Conservation (phyloP, 306 rosid genomes). For the Acmispon strigosus region DNA sequence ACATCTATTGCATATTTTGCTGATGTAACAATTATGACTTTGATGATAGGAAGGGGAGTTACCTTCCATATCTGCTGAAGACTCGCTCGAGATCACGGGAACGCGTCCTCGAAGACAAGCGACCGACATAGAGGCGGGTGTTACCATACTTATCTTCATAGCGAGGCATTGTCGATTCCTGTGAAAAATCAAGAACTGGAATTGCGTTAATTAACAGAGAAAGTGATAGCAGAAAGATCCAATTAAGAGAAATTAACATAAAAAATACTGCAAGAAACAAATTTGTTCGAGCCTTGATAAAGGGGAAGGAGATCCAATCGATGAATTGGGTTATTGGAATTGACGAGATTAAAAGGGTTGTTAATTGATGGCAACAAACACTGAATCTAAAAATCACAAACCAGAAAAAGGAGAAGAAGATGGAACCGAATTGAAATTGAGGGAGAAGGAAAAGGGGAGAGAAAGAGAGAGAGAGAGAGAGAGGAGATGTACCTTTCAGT, state of each 20-base stretch:
- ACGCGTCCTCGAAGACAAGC: slow-evolving; percentile 56
- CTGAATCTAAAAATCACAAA: neutral
- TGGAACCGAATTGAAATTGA: neutral
- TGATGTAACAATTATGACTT: neutral
- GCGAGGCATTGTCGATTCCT: slow-evolving; percentile 60
- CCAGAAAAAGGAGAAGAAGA: neutral
- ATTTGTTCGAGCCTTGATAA: neutral
- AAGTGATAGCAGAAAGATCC: neutral
- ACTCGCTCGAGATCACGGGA: slow-evolving; percentile 66
- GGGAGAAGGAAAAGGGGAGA: neutral
- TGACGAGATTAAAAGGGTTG: neutral
- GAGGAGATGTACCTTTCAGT: neutral
- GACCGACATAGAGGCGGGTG: slow-evolving; percentile 72
- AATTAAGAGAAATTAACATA: neutral
- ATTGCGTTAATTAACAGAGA: neutral
- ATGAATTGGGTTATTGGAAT: neutral
- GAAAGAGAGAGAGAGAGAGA: neutral
- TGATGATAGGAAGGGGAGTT: neutral
- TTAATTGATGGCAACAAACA: neutral
- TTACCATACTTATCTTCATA: slow-evolving; percentile 65
- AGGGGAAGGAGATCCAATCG: neutral
- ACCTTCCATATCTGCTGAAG: slow-evolving; percentile 77
- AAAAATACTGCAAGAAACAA: neutral
- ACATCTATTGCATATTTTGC: neutral
- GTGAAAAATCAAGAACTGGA: neutral